Base-by-base conservation (phyloP, 768 basidiomycete species). In the Leucosporidium yakuticum region DNA sequence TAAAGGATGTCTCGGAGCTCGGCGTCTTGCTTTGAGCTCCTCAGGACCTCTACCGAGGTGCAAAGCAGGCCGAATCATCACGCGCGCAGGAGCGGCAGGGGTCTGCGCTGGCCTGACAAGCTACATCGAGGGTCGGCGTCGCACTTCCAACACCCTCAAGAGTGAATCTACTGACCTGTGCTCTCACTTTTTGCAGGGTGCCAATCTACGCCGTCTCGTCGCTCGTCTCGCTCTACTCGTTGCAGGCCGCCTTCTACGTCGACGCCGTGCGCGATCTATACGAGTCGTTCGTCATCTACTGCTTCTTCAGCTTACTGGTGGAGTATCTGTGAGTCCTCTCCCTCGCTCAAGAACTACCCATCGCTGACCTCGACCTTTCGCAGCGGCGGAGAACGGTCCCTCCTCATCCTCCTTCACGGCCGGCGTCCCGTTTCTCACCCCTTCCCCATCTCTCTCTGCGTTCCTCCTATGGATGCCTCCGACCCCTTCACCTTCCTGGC, bases 241-340 rank as follows among this genome's bases (percentile, higher is more conserved):
- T 97, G 63, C 89, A 95, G 76, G 91, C 89, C 3, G 96, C 96
- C 0, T 97, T 97, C 81, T 87, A 96, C 69, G 94, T 99, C 68
- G 96, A 99, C 77, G 91, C 85, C 21, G 82, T 98, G 68, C 84
- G 96, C 53, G 96, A 98, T 78, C 85, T 99, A 21, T 99, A 99
- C 78, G 96, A 99, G 84, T 91, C 91, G 2, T 95, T 93, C 77
- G 90, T 94, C 20, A 94, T 95, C 64, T 95, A 94, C 78, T 91
- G 89, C 76, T 94, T 92, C 81, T 93, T 93, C 77, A 83, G 85
- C 19, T 84, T 93, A 25, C 84, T 92, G 53, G 81, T 91, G 2
- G 87, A 85, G 64, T 91, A 90, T 77, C 84, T 91, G 68, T 63
- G 8, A 5, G 69, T 69, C 21, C 48, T 53, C 47, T 23, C 21